Conservation (phyloP, 148 eudicot species). For the Tetragonia tetragonoides region DNA sequence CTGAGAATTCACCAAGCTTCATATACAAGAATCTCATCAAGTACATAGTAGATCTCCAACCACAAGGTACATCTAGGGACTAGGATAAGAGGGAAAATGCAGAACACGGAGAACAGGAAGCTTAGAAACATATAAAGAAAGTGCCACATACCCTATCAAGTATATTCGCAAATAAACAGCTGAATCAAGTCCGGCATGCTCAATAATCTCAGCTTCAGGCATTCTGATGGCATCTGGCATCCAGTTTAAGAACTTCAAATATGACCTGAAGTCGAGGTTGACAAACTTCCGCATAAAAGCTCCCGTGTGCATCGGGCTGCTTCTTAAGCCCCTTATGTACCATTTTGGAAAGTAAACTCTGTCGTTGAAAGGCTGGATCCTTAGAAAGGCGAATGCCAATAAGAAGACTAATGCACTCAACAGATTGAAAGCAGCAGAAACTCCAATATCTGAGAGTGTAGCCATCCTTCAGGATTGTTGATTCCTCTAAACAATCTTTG, state of each 20-base stretch:
- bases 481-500: constrained; percentile 11
- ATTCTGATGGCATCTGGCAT: constrained; percentile 91
- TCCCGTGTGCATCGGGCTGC: constrained; percentile 65
- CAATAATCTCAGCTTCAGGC: constrained; percentile 94
- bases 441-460: constrained; percentile 57
- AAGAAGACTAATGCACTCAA: constrained; percentile 71
- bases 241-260: constrained; percentile 83
- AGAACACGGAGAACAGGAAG: background rate
- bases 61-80: too few species aligned
- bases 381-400: constrained; percentile 76
- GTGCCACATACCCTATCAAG: constrained; percentile 68
- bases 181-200: constrained; percentile 95
- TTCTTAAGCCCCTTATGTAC: constrained; percentile 92
- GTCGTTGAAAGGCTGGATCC: constrained; percentile 96
- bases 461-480: constrained; percentile 58
- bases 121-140: background rate
- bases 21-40: too few species aligned
- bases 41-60: too few species aligned
- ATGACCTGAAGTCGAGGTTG: constrained; percentile 79
- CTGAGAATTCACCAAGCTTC: too few species aligned
- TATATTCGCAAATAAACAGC: constrained; percentile 92
- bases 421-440: constrained; percentile 79
- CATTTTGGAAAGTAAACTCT: constrained; percentile 98
- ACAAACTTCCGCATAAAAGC: constrained; percentile 64
- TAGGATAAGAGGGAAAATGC: background rate